Evolutionary conservation across 1,284 basidiomycete genomes (phyloP), one percentile per base, ranked within the genome.

Genomic region (Butyriboletus appendiculatus): DNA sequence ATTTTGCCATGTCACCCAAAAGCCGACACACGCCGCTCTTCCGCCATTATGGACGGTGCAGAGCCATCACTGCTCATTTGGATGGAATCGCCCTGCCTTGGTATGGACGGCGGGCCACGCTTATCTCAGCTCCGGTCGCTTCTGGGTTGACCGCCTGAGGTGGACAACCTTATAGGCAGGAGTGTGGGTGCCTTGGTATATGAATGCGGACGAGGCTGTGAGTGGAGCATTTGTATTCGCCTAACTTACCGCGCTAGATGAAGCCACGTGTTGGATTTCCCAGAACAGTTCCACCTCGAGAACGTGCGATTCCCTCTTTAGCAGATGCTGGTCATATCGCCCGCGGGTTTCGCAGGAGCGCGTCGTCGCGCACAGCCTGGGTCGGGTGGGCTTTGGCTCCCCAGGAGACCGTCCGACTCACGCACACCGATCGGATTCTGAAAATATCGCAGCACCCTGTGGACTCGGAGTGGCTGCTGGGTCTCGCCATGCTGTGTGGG

Each of bases 281-380:
- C 54, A 61, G 54, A 52, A 47, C 45, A 40, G 60, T 49, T 37
- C 38, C 40, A 46, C 45, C 60, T 50, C 59, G 55, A 59, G 56
- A 63, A 50, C 45, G 46, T 33, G 15, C 8, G 7, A 16, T 48
- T 48, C 45, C 57, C 9, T 16, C 46, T 59, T 64, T 62, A 37
- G 53, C 32, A 62, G 50, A 8, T 24, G 45, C 58, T 55, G 55
- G 47, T 34, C 45, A 45, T 45, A 33, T 53, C 32, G 26, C 50
- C 66, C 66, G 62, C 59, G 67, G 65, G 41, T 52, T 62, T 69
- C 47, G 50, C 61, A 66, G 48, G 58, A 16, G 20, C 33, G 59
- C 57, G 53, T 64, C 61, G 55, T 50, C 35, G 33, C 37, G 28
- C 44, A 42, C 57, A 58, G 63, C n/a, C n/a, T n/a, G n/a, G 53